Evolutionary conservation across 2,329 filamentous ascomycete genomes (phyloP), one percentile per base, ranked within the genome.

Genomic region (Diaporthe amygdali): DNA sequence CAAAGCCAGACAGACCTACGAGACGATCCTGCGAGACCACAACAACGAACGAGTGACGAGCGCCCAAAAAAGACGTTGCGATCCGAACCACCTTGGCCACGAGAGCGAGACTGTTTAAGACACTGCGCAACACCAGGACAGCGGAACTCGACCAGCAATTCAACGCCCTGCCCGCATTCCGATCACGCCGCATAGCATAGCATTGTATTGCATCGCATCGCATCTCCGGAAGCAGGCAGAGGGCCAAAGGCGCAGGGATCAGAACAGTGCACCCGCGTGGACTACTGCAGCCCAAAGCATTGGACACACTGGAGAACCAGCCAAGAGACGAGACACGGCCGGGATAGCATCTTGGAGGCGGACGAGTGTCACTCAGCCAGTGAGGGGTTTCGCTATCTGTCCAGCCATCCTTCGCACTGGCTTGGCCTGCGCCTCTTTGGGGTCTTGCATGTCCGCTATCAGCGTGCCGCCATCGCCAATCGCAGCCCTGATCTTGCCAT

Each of bases 271-370:
- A 27, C 51, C 69, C 51, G 47, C 41, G 61, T 39, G 69, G 32
- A 66, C 69, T 67, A 47, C 69, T 67, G 61, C 69, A 70, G 59
- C 59, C 51, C 68, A 66, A 30, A 49, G 32, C 14, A 14, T 39
- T 41, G 25, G 22, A 49, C 46, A 66, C 37, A 30, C n/a, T 34
- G 39, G 37, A 49, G 37, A 44, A 64, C 17, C 66, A 68, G 66
- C 27, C 41, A 47, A 51, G 52, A 47, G 52, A 30, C 41, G 46
- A 64, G 54, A 69, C 64, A 69, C 32, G 46, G 52, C 37, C 25
- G 41, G 69, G 41, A 55, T 49, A 63, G 59, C 68, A 54, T 54
- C 46, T 59, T 66, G 56, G 49, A 70, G 34, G 51, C 49, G 44
- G 61, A 59, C 52, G 34, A 56, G 61, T 59, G 41, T 56, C 54